Conservation (phyloP, 2,329 filamentous ascomycete genomes). For the Ceratocystis colombiana region DNA sequence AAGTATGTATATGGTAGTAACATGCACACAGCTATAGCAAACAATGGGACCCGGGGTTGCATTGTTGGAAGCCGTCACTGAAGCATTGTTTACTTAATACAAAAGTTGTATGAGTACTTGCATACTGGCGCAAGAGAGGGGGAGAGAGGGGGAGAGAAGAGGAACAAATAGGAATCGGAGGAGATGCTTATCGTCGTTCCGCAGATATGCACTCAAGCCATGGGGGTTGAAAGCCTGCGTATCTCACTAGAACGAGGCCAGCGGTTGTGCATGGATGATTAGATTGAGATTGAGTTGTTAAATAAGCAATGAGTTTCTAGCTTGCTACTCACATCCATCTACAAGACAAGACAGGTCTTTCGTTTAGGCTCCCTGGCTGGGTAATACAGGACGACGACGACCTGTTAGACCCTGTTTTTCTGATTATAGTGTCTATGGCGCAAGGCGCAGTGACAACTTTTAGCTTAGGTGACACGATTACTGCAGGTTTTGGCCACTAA, state of each 20-base stretch:
- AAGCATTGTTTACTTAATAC: neutral
- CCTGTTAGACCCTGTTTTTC: neutral
- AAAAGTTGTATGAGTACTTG: neutral
- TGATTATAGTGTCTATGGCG: slow-evolving; percentile 6
- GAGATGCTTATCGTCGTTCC: neutral
- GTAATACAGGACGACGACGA: neutral
- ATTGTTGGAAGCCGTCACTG: neutral
- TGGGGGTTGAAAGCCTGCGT: neutral
- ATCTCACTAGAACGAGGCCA: slow-evolving; percentile 6
- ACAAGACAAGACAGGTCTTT: neutral
- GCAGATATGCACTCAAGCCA: neutral
- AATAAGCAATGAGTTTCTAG: neutral
- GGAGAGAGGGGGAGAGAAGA: slow-evolving; percentile 2
- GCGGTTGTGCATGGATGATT: neutral
- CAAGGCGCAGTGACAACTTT: neutral
- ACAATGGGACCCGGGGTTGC: neutral
- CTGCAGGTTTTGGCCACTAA: no score
- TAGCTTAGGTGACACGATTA: neutral
- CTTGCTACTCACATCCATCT: neutral
- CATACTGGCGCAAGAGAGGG: neutral
- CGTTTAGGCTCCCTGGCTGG: neutral
- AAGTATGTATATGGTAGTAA: neutral
- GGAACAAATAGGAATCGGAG: neutral
- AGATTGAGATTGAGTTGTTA: neutral
- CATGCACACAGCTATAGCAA: neutral